Percentiles rank a stretch among this genome's conserved stretches.
phyloP scores from a whole-genome alignment of 108 stramenopile genomes.

The Nitzschia sp. region DNA sequence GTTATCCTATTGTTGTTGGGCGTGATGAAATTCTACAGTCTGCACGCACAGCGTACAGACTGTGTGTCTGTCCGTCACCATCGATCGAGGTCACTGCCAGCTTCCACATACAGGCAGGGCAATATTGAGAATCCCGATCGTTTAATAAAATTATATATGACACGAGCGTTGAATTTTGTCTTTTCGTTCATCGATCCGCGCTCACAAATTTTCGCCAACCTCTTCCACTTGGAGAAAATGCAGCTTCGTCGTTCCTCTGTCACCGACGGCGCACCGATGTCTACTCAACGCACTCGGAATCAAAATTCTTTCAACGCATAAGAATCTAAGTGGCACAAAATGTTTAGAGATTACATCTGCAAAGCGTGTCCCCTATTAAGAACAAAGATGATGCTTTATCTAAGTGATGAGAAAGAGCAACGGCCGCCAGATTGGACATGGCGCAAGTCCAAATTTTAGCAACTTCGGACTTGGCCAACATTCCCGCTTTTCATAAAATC shows the following conservation, averaged over 20 bases:
- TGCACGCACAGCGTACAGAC: no score
- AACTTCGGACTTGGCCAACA: conserved; percentile 11
- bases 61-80: no score
- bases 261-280: background rate
- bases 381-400: background rate
- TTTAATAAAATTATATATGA: no score
- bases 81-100: no score
- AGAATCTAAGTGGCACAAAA: background rate
- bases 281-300: background rate
- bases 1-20: no score
- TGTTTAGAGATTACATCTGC: background rate
- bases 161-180: no score
- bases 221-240: background rate
- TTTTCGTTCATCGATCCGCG: no score
- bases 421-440: conserved; percentile 9
- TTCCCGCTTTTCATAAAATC: no score
- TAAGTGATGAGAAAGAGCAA: conserved; percentile 1
- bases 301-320: conserved; percentile 20
- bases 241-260: background rate
- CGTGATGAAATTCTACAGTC: no score
- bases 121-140: no score
- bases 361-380: background rate
- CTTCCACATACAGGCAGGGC: no score
- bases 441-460: conserved; percentile 15
- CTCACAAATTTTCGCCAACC: conserved; percentile 4